Conservation (phyloP, 805 yeast species). For the Candida qinlingensis region DNA sequence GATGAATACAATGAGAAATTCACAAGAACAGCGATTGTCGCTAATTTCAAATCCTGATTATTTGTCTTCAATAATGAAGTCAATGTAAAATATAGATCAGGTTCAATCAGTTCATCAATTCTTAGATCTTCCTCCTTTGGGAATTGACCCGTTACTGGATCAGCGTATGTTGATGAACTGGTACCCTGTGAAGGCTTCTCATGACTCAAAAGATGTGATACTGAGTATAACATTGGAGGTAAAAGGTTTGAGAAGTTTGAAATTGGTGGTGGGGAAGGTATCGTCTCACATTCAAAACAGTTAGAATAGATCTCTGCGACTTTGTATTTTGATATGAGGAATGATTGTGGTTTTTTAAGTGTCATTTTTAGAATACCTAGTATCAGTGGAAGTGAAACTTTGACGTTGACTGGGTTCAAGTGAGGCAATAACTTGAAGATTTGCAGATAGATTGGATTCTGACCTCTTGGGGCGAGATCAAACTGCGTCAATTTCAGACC, state of each 20-base stretch:
- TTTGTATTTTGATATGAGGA: constrained; percentile 2
- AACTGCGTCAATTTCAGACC: not conserved
- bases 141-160: not conserved
- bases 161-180: not conserved
- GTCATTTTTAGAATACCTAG: constrained; percentile 9
- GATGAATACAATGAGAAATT: constrained; percentile 18
- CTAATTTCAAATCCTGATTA: constrained; percentile 19
- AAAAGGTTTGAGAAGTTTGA: constrained; percentile 12
- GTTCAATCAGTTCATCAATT: constrained; percentile 14
- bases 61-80: constrained; percentile 19
- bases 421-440: constrained; percentile 20
- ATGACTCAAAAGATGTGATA: constrained; percentile 17
- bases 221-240: constrained; percentile 18
- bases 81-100: constrained; percentile 16
- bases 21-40: constrained; percentile 16
- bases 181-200: constrained; percentile 6
- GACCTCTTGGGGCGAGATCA: not conserved
- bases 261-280: constrained; percentile 19
- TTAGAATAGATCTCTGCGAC: constrained; percentile 5
- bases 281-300: constrained; percentile 12
- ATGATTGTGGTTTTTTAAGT: constrained; percentile 4
- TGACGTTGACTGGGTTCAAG: constrained; percentile 14
- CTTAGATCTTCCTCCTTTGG: constrained; percentile 6
- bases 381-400: constrained; percentile 9
- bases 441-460: constrained; percentile 7